phyloP scores from a whole-genome alignment of 179 eudicot species.

The Pouteria campechiana region DNA sequence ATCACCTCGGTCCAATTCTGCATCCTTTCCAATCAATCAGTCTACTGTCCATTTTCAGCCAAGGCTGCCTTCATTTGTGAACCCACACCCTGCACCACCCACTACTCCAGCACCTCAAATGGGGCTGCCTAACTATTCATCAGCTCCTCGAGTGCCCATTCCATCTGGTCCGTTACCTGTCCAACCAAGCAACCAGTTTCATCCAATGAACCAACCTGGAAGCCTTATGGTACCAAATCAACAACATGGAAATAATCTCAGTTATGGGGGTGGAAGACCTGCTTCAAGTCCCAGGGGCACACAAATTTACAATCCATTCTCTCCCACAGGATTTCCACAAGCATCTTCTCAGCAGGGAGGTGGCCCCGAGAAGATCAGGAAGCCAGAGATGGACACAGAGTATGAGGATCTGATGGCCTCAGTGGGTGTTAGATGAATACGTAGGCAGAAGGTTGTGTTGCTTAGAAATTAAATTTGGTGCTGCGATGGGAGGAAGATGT shows the following conservation, averaged over 20 bases:
- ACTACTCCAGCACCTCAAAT: slow-evolving; percentile 21
- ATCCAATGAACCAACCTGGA: slow-evolving; percentile 22
- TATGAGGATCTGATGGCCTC: slow-evolving; percentile 95
- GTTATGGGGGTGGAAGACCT: slow-evolving; percentile 10
- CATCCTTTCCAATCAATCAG: too few species aligned
- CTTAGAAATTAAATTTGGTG: neutral
- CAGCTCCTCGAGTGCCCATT: slow-evolving; percentile 18
- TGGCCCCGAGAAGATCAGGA: slow-evolving; percentile 18
- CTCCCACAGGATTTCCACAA: slow-evolving; percentile 44
- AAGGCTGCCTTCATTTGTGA: slow-evolving; percentile 9
- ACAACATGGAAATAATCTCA: slow-evolving; percentile 13
- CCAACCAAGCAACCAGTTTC: slow-evolving; percentile 36
- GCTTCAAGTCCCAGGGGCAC: slow-evolving; percentile 22
- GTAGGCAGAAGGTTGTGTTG: neutral
- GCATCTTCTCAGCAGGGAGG: slow-evolving; percentile 29
- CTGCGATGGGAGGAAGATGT: neutral
- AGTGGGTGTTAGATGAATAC: slow-evolving; percentile 65
- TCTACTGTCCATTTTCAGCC: slow-evolving; percentile 3
- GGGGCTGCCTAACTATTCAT: slow-evolving; percentile 39
- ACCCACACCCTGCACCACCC: slow-evolving; percentile 23
- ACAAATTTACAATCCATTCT: slow-evolving; percentile 76
- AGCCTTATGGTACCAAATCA: slow-evolving; percentile 26
- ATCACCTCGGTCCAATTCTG: slow-evolving; percentile 8
- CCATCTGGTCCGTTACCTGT: slow-evolving; percentile 30
- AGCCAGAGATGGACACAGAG: slow-evolving; percentile 77